Conservation (phyloP, 768 basidiomycete genomes). For the Collybiopsis luxurians region DNA sequence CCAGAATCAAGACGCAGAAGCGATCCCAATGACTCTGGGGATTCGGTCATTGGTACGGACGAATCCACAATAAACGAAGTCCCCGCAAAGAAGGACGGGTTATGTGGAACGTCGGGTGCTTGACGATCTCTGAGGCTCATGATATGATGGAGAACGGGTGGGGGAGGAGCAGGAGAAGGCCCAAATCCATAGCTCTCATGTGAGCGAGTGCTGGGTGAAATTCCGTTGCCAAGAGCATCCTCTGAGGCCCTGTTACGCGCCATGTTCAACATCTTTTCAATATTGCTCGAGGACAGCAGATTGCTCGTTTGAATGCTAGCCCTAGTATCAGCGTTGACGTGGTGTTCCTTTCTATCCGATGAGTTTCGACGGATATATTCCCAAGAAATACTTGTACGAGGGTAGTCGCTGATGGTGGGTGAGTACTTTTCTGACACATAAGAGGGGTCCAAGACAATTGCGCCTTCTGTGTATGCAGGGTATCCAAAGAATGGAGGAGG, state of each 20-base stretch:
- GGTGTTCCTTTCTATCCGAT: neutral
- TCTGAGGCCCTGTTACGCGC: slow-evolving; percentile 30
- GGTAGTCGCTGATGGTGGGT: slow-evolving; percentile 20
- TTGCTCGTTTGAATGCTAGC: neutral
- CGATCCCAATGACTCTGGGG: slow-evolving; percentile 6
- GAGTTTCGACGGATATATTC: slow-evolving; percentile 1
- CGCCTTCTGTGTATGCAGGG: slow-evolving; percentile 4
- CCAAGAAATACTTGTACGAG: slow-evolving; percentile 7
- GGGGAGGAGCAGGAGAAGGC: neutral
- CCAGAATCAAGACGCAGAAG: neutral
- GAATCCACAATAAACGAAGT: neutral
- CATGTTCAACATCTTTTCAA: slow-evolving; percentile 55
- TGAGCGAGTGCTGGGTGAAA: neutral
- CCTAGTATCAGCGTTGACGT: neutral
- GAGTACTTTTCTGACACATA: slow-evolving; percentile 32
- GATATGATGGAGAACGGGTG: neutral
- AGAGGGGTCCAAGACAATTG: slow-evolving; percentile 29
- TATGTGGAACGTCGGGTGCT: slow-evolving; percentile 1
- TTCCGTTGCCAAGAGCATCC: neutral
- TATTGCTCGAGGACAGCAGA: slow-evolving; percentile 27
- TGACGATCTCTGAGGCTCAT: neutral
- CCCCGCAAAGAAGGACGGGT: slow-evolving; percentile 4
- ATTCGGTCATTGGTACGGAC: neutral
- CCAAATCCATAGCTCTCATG: neutral
- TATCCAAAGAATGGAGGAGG: slow-evolving; percentile 4